A percentile compares a stretch with the other conserved stretches of the same genome.
Evolutionary conservation across 2,329 filamentous ascomycete species (phyloP).

Genomic region (Aspergillus melleus): DNA sequence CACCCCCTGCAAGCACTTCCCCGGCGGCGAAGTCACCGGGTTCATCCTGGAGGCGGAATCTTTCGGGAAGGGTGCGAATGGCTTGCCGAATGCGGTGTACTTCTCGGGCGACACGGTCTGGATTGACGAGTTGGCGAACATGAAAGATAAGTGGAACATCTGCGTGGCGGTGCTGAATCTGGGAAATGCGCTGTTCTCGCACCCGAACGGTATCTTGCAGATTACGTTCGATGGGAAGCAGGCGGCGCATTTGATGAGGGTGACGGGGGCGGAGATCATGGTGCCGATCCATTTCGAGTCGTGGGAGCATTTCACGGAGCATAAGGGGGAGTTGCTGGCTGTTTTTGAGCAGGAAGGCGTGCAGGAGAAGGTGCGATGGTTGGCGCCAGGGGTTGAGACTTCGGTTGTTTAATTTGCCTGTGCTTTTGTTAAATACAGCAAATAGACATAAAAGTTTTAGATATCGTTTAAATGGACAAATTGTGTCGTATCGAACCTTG

Average conservation of each 20-base stretch:
- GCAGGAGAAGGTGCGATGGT: background rate
- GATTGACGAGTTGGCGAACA: no score
- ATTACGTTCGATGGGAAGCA: constrained; percentile 49
- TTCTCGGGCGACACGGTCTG: no score
- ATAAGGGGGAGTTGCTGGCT: constrained; percentile 26
- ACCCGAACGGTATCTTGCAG: constrained; percentile 31
- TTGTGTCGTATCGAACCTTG: no score
- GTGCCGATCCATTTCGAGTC: constrained; percentile 50
- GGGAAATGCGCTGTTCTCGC: constrained; percentile 24
- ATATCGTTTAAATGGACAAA: no score
- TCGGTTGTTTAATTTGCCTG: background rate
- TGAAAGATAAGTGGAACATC: no score
- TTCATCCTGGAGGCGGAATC: constrained; percentile 40
- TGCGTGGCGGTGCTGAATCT: constrained; percentile 10
- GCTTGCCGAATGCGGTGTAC: constrained; percentile 46
- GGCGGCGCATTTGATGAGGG: constrained; percentile 39
- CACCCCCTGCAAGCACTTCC: constrained; percentile 46
- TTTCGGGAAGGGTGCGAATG: constrained; percentile 38
- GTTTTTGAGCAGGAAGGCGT: constrained; percentile 24
- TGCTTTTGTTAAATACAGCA: background rate
- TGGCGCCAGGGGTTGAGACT: background rate
- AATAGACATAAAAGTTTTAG: background rate
- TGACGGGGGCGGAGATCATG: constrained; percentile 42
- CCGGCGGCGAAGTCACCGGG: constrained; percentile 45
- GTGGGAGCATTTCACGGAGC: constrained; percentile 47